Base-by-base conservation (phyloP, 2,329 filamentous ascomycete genomes). In the Hyphodiscus sp. region DNA sequence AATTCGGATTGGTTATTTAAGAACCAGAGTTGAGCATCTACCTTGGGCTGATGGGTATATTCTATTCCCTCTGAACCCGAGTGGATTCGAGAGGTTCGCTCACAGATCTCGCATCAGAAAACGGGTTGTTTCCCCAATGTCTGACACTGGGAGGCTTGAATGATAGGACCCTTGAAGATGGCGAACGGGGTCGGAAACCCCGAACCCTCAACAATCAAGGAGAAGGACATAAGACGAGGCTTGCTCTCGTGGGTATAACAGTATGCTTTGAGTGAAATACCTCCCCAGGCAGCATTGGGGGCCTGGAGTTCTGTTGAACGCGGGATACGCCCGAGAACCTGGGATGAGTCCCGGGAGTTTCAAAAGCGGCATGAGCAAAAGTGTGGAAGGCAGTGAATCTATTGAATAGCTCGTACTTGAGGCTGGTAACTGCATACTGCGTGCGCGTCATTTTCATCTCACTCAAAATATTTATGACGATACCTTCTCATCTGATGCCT, bases 1-100 rank as follows among this genome's bases (percentile, higher is more conserved):
- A 87, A 80, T 61, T 83, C 82, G 57, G 86, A 89, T 67, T 89
- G 86, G 86, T 76, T 89, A n/a, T 85, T 82, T 54, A 85, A 84
- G 64, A 75, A 77, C 42, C 60, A 66, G 52, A 63, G 57, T 30
- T 63, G 52, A 64, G 15, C 33, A 11, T 26, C 23, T 26, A 8
- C 23, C 23, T 26, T 26, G 23, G 23, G 23, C 3, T 8, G 23
- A 26, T 26, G 23, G 19, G 18, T 3, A 20, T 16, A 45, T 20
- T 6, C 43, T 3, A 13, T n/a, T 4, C 16, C 33, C 11, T 38
- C 33, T 4, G 16, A 13, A 38, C 11, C 33, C 16, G 33, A 38
- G 5, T 4, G 16, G 4, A 38, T n/a, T 5, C 2, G 33, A 38
- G 33, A 38, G 16, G 11, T 38, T 4, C 4, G 5, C 33, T 4